phyloP scores from a whole-genome alignment of 345 rosid species.

The Schrenkiella parvula region DNA sequence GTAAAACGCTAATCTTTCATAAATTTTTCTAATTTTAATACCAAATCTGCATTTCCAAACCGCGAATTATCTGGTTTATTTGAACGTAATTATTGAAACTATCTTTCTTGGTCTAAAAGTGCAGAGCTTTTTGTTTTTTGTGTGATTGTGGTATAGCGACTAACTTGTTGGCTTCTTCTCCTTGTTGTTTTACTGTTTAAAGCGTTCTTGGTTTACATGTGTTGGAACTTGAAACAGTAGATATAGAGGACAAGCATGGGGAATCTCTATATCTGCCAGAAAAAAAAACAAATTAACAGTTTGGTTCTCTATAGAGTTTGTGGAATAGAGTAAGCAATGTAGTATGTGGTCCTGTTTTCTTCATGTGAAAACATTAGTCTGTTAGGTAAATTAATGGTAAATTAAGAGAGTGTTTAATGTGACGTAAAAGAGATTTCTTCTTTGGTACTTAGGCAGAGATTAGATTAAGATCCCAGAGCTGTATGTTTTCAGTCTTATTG shows the following conservation, averaged over 20 bases:
- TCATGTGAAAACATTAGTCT: neutral
- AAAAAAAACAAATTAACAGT: neutral
- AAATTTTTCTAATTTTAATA: neutral
- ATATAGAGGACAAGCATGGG: neutral
- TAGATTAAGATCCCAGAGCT: neutral
- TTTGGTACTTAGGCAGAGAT: neutral
- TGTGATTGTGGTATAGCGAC: conserved; percentile 6
- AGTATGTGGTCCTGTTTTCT: conserved; percentile 5
- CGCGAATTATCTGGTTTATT: neutral
- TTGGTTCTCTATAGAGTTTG: neutral
- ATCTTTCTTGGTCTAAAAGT: neutral
- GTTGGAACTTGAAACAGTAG: neutral
- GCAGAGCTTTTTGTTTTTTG: conserved; percentile 3
- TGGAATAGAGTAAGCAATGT: neutral
- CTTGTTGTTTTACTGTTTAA: conserved; percentile 6
- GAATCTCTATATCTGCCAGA: neutral
- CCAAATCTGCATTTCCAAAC: neutral
- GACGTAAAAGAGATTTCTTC: neutral
- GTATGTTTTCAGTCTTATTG: neutral
- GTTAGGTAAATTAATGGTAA: neutral
- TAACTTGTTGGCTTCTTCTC: conserved; percentile 12
- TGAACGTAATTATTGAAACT: neutral
- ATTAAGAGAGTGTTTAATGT: neutral
- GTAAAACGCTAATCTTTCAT: conserved; percentile 22
- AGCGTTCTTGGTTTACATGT: conserved; percentile 13